These are phyloP conservation scores for Coccomyxa sp. DNA, from an alignment of 139 green algal genomes.

Conservation along the genomic window DNA sequence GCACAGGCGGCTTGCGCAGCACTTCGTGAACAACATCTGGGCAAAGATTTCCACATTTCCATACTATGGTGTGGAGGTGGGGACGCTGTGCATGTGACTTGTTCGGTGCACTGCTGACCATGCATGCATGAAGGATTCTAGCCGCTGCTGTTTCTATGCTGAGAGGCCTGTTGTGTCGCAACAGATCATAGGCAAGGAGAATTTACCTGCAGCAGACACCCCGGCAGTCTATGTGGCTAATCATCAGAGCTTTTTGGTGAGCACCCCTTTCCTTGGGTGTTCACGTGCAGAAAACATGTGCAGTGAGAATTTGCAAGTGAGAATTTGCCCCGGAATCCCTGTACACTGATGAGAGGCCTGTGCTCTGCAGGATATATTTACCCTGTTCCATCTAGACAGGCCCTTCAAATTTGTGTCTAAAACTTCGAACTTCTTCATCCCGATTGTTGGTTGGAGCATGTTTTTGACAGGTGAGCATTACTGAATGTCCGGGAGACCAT, in stretches of 20 bases:
- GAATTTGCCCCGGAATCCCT: too few relatives aligned
- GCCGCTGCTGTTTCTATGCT: background rate
- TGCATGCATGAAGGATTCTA: background rate
- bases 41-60: constrained; percentile 73
- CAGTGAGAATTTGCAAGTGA: background rate
- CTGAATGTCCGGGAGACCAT: background rate
- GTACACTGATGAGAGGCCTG: too few relatives aligned
- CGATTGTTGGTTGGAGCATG: constrained; percentile 98
- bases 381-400: constrained; percentile 79
- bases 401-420: constrained; percentile 99
- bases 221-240: constrained; percentile 95
- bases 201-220: constrained; percentile 70
- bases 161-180: background rate
- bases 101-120: background rate
- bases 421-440: constrained; percentile 93
- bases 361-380: constrained; percentile 81
- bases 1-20: constrained; percentile 61
- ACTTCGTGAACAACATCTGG: constrained; percentile 94
- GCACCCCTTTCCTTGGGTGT: background rate
- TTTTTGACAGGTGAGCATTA: constrained; percentile 82
- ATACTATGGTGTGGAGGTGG: constrained; percentile 78
- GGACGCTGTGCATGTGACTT: background rate
- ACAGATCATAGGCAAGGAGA: constrained; percentile 76
- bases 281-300: background rate
- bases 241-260: constrained; percentile 92